phyloP scores from a whole-genome alignment of 139 green algal species.

The Axilococcus clingmanii region DNA sequence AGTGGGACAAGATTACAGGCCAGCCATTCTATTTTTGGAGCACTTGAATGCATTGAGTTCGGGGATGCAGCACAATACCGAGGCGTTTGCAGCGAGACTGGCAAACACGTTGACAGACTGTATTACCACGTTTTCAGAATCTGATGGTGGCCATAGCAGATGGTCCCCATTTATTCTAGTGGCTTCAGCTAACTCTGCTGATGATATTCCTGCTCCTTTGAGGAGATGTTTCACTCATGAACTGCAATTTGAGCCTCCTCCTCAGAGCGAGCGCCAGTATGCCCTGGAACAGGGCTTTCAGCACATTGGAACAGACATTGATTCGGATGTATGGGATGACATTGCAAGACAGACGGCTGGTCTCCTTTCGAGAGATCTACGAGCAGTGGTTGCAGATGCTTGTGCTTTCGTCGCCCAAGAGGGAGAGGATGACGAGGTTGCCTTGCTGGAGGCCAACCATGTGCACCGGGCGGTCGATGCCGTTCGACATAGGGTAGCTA shows the following conservation, averaged over 20 bases:
- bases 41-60: constrained; percentile 31
- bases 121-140: constrained; percentile 10
- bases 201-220: constrained; percentile 49
- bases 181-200: constrained; percentile 24
- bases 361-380: constrained; percentile 59
- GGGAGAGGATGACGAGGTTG: not conserved
- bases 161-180: constrained; percentile 44
- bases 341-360: constrained; percentile 59
- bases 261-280: constrained; percentile 3
- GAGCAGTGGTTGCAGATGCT: constrained; percentile 60
- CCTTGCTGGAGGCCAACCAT: constrained; percentile 6
- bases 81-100: constrained; percentile 16
- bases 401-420: constrained; percentile 14
- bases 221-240: constrained; percentile 79
- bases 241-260: constrained; percentile 38
- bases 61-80: not conserved
- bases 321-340: constrained; percentile 10
- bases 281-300: constrained; percentile 21
- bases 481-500: constrained; percentile 50
- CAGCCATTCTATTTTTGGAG: constrained; percentile 44
- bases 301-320: not conserved
- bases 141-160: not conserved
- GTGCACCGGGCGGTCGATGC: constrained; percentile 36
- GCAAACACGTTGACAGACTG: constrained; percentile 24
- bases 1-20: constrained; percentile 38